These are phyloP conservation scores for Suhomyces yuchorum DNA, from an alignment of 1,139 yeast genomes.

Conservation along the genomic window DNA sequence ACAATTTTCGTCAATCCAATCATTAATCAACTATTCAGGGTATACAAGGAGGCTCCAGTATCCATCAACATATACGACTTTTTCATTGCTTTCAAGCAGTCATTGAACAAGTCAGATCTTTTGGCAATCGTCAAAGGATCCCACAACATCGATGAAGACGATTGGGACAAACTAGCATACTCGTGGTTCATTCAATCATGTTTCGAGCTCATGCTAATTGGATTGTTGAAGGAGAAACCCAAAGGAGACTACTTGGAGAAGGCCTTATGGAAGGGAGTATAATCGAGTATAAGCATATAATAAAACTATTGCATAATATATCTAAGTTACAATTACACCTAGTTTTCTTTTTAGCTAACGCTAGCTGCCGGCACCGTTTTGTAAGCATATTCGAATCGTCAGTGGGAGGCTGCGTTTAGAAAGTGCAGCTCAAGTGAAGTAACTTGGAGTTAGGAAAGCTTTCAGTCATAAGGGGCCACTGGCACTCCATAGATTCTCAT, in stretches of 20 bases:
- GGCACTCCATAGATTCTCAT: too few species aligned
- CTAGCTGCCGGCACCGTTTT: too few species aligned
- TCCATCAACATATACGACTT: conserved; percentile 77
- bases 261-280: conserved; percentile 46
- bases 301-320: neutral
- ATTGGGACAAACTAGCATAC: conserved; percentile 35
- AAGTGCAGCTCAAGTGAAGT: too few species aligned
- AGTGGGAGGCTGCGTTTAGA: too few species aligned
- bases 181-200: conserved; percentile 49
- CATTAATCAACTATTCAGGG: conserved; percentile 59
- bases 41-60: conserved; percentile 81
- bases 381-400: too few species aligned
- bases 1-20: conserved; percentile 45
- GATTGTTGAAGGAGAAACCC: conserved; percentile 44
- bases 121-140: conserved; percentile 15
- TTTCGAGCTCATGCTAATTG: conserved; percentile 43
- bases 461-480: too few species aligned
- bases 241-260: conserved; percentile 50
- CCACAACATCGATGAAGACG: conserved; percentile 10
- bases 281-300: conserved; percentile 24
- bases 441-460: too few species aligned
- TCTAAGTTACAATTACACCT: neutral
- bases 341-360: neutral
- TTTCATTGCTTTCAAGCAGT: conserved; percentile 66
- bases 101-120: conserved; percentile 46